Evolutionary conservation across 345 rosid genomes (phyloP).

Genomic region (Anacardium occidentale): DNA sequence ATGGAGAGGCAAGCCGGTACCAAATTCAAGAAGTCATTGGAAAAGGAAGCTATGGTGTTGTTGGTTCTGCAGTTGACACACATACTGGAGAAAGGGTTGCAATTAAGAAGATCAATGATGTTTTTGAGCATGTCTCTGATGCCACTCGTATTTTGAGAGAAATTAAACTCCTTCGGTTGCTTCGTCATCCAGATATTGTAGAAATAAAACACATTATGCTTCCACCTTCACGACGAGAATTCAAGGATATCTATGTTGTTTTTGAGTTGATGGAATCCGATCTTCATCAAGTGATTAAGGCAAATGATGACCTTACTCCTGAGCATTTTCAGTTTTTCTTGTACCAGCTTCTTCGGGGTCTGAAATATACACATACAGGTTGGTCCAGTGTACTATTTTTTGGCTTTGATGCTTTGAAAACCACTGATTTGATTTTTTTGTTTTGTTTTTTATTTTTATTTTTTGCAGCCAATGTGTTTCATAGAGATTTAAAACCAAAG

Average conservation of each 20-base stretch:
- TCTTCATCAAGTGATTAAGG: conserved; percentile 95
- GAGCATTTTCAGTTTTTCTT: conserved; percentile 96
- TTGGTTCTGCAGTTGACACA: conserved; percentile 82
- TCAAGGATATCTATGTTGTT: conserved; percentile 88
- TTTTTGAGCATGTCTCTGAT: conserved; percentile 96
- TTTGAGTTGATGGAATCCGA: conserved; percentile 99
- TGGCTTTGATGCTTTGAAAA: conserved; percentile 1
- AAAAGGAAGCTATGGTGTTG: conserved; percentile 98
- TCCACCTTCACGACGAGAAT: conserved; percentile 96
- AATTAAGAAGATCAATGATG: conserved; percentile 92
- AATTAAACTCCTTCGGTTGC: conserved; percentile 88
- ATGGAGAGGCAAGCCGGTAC: conserved; percentile 91
- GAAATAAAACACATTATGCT: conserved; percentile 95
- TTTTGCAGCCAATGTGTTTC: conserved; percentile 87
- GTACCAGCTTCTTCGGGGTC: conserved; percentile 97
- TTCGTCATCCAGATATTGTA: conserved; percentile 92
- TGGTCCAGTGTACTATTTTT: conserved; percentile 23
- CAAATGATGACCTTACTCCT: conserved; percentile 93
- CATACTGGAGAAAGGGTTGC: conserved; percentile 91
- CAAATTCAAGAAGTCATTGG: conserved; percentile 93
- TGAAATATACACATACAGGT: conserved; percentile 93
- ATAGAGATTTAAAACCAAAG: conserved; percentile 96
- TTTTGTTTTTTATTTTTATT: too few species aligned
- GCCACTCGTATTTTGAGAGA: conserved; percentile 95
- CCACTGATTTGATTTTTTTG: too few species aligned